A percentile compares a stretch with the other conserved stretches of the same genome.
phyloP scores from a whole-genome alignment of 2,329 filamentous ascomycete genomes.

The Aureobasidium sp. region DNA sequence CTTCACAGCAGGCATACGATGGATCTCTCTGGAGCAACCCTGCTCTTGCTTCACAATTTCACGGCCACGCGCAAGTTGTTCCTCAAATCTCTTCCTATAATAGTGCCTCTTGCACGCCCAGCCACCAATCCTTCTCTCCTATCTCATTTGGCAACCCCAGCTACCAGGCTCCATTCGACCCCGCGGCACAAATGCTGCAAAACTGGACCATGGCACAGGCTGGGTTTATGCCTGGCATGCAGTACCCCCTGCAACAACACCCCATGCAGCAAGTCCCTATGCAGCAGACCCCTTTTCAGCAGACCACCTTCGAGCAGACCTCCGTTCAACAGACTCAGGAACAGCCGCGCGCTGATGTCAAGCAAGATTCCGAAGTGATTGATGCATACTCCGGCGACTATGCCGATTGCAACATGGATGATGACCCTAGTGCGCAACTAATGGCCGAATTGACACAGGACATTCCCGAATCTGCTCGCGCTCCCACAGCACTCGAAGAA shows the following conservation, averaged over 20 bases:
- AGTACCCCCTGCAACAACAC: neutral
- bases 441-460: neutral
- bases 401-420: neutral
- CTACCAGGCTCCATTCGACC: neutral
- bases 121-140: neutral
- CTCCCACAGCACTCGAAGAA: neutral
- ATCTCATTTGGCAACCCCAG: neutral
- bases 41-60: neutral
- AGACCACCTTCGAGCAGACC: neutral
- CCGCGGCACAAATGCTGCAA: neutral
- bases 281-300: neutral
- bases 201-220: neutral
- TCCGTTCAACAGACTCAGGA: neutral
- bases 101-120: neutral
- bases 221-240: neutral
- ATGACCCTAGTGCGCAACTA: neutral
- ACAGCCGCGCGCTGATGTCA: neutral
- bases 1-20: neutral
- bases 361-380: neutral
- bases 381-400: neutral
- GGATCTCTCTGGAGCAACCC: neutral
- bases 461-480: neutral
- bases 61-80: neutral
- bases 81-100: neutral
- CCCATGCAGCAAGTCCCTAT: neutral